Percentiles rank a stretch among this genome's conserved stretches.
phyloP scores from a whole-genome alignment of 78 protist species.

The Anaeramoeba ignava region DNA sequence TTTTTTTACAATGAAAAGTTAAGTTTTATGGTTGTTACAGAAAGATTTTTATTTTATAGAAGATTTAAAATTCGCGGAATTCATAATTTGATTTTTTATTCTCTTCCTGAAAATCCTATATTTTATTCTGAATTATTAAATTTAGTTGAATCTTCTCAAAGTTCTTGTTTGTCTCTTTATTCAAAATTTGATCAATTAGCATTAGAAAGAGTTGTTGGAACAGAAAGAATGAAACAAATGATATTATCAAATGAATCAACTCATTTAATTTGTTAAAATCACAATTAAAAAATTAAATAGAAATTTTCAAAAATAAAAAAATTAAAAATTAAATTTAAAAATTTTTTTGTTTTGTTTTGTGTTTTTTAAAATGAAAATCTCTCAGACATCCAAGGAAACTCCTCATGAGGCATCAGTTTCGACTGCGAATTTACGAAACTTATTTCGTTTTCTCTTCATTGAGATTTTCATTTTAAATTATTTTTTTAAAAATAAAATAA shows the following conservation, averaged over 20 bases:
- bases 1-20: not conserved
- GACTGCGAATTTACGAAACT: too few species aligned
- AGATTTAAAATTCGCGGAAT: conserved; percentile 28
- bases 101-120: conserved; percentile 20
- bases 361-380: too few species aligned
- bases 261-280: not conserved
- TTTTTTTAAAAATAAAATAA: too few species aligned
- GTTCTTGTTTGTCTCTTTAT: not conserved
- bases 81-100: conserved; percentile 27
- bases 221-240: not conserved
- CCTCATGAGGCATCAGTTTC: too few species aligned
- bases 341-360: too few species aligned
- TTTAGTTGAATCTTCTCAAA: not conserved
- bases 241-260: not conserved
- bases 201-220: conserved; percentile 7
- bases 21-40: conserved; percentile 13
- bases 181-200: not conserved
- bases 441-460: too few species aligned
- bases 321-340: too few species aligned
- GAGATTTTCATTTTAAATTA: too few species aligned
- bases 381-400: too few species aligned
- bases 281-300: too few species aligned
- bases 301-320: too few species aligned
- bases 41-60: conserved; percentile 27
- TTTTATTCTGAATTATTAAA: conserved; percentile 44